phyloP scores from a whole-genome alignment of 441 rosid species.

The Raphanus hybrid region DNA sequence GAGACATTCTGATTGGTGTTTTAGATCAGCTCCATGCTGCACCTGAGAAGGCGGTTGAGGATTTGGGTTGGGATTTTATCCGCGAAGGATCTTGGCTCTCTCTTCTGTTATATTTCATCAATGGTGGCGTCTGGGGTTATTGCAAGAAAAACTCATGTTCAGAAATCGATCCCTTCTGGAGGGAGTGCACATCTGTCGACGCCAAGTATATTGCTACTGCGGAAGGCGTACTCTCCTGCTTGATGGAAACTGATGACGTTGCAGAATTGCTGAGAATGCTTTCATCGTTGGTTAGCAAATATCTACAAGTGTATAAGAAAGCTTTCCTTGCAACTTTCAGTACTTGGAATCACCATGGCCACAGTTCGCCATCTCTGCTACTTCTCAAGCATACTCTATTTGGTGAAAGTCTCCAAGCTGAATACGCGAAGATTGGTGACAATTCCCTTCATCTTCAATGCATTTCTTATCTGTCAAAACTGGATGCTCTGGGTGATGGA shows the following conservation, averaged over 20 bases:
- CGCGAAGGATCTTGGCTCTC: slow-evolving; percentile 90
- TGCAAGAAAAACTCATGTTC: slow-evolving; percentile 45
- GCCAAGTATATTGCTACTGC: slow-evolving; percentile 58
- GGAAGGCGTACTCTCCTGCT: slow-evolving; percentile 62
- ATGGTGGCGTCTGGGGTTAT: slow-evolving; percentile 67
- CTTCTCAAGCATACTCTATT: slow-evolving; percentile 84
- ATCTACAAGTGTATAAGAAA: slow-evolving; percentile 64
- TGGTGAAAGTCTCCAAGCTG: slow-evolving; percentile 77
- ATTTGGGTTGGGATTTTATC: slow-evolving; percentile 88
- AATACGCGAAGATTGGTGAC: slow-evolving; percentile 63
- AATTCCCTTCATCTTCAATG: slow-evolving; percentile 65
- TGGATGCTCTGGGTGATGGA: slow-evolving; percentile 70
- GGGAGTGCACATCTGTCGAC: slow-evolving; percentile 55
- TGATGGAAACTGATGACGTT: slow-evolving; percentile 65
- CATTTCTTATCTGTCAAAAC: slow-evolving; percentile 58
- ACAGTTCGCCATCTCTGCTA: slow-evolving; percentile 63
- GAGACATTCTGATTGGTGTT: slow-evolving; percentile 57
- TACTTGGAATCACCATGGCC: slow-evolving; percentile 50
- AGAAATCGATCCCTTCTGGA: no score
- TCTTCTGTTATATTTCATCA: slow-evolving; percentile 68
- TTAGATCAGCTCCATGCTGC: slow-evolving; percentile 57
- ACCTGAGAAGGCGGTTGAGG: slow-evolving; percentile 56
- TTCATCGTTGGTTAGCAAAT: slow-evolving; percentile 70
- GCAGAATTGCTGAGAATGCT: slow-evolving; percentile 62
- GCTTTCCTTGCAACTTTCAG: slow-evolving; percentile 79